Evolutionary conservation across 306 rosid species (phyloP), one percentile per base, ranked within the genome.

Genomic region (Quillaja saponaria): DNA sequence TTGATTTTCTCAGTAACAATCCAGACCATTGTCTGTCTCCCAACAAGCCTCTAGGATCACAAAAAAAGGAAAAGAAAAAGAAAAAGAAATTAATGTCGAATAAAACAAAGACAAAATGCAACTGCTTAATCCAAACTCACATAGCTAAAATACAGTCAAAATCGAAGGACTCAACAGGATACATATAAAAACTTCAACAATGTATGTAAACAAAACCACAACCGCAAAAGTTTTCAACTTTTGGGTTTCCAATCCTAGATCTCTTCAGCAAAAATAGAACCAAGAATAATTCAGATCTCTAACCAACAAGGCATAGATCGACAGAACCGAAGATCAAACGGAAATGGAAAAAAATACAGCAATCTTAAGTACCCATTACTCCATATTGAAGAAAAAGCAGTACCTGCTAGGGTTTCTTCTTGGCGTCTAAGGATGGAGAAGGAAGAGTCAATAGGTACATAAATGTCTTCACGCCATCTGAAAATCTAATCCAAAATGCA

Each of bases 381-480:
- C 16, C 16, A 71, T 38, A 4, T 63, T 55, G 52, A 41, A 49
- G 64, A 55, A 55, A 9, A 55, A 33, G 52, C 64, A 71, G 76
- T 80, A 80, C 85, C 81, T 71, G 76, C 52, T 78, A 78, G 72
- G 82, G 78, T 72, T 25, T 39, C 44, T 39, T 78, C 78, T 78
- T 67, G 69, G 72, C 78, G 76, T 67, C 78, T 72, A 68, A 49
- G 76, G 63, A 63, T 40, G 69, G 69, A 63, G 66, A 68, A 57
- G 34, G 76, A 39, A 67, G 78, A 58, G 69, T 34, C 65, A 51
- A 48, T 55, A 38, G 38, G 67, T 49, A 68, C 75, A 75, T 28
- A 78, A 63, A 72, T 58, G 61, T 49, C 66, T 58, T 17, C 78
- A 78, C 82, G 76, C 78, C 62, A 72, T 57, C 78, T 72, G 56